Evolutionary conservation across 1,139 yeast species (phyloP), one percentile per base, ranked within the genome.

Genomic region (Geotrichum histeridarum): DNA sequence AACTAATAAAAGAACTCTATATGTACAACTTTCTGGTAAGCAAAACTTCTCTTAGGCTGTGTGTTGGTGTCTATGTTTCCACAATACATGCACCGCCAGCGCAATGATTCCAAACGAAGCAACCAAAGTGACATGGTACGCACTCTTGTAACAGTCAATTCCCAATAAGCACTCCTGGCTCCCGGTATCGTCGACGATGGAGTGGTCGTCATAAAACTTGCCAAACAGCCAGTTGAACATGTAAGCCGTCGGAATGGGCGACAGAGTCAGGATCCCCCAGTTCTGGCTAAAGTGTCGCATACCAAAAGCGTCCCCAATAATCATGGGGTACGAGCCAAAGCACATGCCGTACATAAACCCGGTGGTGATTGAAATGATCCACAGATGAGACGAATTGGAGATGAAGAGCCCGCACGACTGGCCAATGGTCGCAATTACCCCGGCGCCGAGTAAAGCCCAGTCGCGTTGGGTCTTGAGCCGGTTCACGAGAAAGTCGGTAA

Each of bases 331-430:
- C 6, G 89, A 78, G 0, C 96, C 93, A 67, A 85, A 88, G 52
- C 84, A 75, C 51, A 85, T 77, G 0, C 96, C 96, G 70, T 87
- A 89, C n/a, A 89, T 83, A 48, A 78, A 73, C 0, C 96, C 96
- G 53, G 83, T 79, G 5, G 81, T 66, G 35, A 78, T 70, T 0
- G 93, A 84, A n/a, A 84, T 75, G 1, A 78, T 46, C 65, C 79
- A 74, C 50, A 81, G 63, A 57, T 70, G 66, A 30, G 75, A 70
- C 1, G 74, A 61, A 55, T 67, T 59, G 58, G 70, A 59, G 56
- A 74, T 61, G 58, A 67, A 56, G 27, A 58, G 63, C 57, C 70
- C 74, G 42, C 65, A 64, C 30, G 64, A 64, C 55, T 61, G 80
- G 48, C 73, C 75, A 1, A 69, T 63, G 12, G 77, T 56, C 17